Conservation (phyloP, 148 eudicot genomes). For the Rhododendron molle region DNA sequence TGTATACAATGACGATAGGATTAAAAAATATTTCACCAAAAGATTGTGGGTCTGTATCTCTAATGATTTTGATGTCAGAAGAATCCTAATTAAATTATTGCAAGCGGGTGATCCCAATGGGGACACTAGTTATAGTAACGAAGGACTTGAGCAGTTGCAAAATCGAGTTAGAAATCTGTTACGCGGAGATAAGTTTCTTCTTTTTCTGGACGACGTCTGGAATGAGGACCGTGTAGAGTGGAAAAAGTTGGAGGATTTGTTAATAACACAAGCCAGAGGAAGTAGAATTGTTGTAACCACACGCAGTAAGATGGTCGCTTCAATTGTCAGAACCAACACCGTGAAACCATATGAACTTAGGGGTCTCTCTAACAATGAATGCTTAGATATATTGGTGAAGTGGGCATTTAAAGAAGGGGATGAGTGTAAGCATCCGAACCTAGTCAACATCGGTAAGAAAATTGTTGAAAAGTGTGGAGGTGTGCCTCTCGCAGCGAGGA, state of each 20-base stretch:
- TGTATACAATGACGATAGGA: slow-evolving; percentile 11
- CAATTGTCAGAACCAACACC: not conserved
- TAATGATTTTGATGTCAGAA: slow-evolving; percentile 7
- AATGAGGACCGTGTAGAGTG: slow-evolving; percentile 4
- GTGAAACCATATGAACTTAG: not conserved
- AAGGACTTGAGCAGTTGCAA: not conserved
- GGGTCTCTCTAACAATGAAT: slow-evolving; percentile 4
- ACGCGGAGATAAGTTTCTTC: not conserved
- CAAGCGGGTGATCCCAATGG: not conserved
- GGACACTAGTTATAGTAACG: not conserved
- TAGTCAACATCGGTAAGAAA: not conserved
- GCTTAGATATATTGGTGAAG: slow-evolving; percentile 18
- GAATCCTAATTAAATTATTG: not conserved
- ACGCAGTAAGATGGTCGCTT: slow-evolving; percentile 17
- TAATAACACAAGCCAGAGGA: slow-evolving; percentile 4
- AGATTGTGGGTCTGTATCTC: slow-evolving; percentile 31
- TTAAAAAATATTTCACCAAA: not conserved
- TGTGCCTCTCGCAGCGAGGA: too few species aligned
- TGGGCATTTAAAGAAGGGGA: slow-evolving; percentile 23
- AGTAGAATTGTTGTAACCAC: slow-evolving; percentile 27
- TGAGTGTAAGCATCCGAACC: not conserved
- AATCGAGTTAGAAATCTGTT: not conserved
- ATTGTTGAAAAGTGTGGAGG: too few species aligned
- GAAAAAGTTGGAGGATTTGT: not conserved
- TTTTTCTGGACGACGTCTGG: slow-evolving; percentile 36